Base-by-base conservation (phyloP, 345 rosid genomes). In the Theobroma cacao region DNA sequence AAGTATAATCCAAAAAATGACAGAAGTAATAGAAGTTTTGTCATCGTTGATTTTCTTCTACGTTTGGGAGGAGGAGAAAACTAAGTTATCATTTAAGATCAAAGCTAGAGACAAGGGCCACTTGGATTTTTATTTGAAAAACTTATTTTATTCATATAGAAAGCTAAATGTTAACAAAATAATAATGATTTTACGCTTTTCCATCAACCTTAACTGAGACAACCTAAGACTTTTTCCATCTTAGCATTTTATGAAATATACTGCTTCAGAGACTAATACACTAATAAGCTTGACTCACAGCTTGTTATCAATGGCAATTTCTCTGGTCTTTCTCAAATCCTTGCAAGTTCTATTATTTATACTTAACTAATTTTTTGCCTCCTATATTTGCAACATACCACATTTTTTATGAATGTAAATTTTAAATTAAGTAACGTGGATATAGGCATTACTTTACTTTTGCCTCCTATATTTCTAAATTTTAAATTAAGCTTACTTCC, bases 221-320 rank as follows among this genome's bases (percentile, higher is more conserved):
- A 50, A 0, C 50, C 13, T 26, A 7, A 53, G 59, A 8, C 52
- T 30, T 70, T 22, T 50, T 74, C 74, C 38, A 72, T 53, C 14
- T 74, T 14, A 40, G 14, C 28, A 28, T n/a, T 30, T 34, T n/a
- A 1, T 18, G 45, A 14, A 28, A 28, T 13, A 5, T 24, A 61
- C 65, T 30, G 3, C 38, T 62, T 69, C 64, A 60, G 64, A 20
- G 36, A 17, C 20, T 28, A 14, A 13, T 12, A 5, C 20, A 60
- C 36, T 26, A 13, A 30, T 5, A 69, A 47, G 74, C 74, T 47
- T 26, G 36, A 24, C 38, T 45, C n/a, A 69, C 28, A 14, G 24
- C 74, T 28, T 26, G 74, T 45, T 68, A 7, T 26, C 59, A 68
- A 87, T 89, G 94, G 83, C 84, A 50, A 50, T 71, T 50, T 48